phyloP scores from a whole-genome alignment of 345 rosid genomes.

The Eucalyptus erythrocorys region DNA sequence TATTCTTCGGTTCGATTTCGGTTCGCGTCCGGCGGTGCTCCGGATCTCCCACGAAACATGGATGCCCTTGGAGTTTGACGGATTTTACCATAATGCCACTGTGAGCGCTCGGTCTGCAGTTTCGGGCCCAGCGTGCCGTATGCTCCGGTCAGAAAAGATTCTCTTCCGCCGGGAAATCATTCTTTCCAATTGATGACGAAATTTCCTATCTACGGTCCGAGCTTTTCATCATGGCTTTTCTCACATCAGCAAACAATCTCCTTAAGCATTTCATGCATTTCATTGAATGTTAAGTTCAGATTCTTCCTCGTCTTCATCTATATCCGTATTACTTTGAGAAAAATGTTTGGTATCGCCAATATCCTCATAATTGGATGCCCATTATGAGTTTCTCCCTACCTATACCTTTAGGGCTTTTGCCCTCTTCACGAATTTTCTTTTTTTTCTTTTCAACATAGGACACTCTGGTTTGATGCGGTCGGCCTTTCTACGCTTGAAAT shows the following conservation, averaged over 20 bases:
- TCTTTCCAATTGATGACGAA: neutral
- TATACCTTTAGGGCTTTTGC: neutral
- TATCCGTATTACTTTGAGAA: neutral
- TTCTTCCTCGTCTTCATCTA: fast-evolving
- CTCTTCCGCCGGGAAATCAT: neutral
- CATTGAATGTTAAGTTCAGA: neutral
- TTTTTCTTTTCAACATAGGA: neutral
- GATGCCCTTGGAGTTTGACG: neutral
- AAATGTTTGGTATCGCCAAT: neutral
- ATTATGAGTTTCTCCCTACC: neutral
- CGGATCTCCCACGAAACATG: neutral
- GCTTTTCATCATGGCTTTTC: neutral
- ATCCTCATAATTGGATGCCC: neutral
- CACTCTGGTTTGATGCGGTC: neutral
- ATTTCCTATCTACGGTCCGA: neutral
- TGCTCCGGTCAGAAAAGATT: neutral
- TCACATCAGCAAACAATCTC: neutral
- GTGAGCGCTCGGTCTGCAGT: neutral
- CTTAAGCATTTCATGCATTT: neutral
- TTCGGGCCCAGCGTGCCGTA: neutral
- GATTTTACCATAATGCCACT: neutral
- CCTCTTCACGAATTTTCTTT: neutral
- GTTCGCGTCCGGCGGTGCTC: neutral
- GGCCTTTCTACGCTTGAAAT: neutral
- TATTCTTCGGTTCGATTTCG: neutral